Evolutionary conservation across 441 rosid species (phyloP).

Genomic region (Breynia disticha): DNA sequence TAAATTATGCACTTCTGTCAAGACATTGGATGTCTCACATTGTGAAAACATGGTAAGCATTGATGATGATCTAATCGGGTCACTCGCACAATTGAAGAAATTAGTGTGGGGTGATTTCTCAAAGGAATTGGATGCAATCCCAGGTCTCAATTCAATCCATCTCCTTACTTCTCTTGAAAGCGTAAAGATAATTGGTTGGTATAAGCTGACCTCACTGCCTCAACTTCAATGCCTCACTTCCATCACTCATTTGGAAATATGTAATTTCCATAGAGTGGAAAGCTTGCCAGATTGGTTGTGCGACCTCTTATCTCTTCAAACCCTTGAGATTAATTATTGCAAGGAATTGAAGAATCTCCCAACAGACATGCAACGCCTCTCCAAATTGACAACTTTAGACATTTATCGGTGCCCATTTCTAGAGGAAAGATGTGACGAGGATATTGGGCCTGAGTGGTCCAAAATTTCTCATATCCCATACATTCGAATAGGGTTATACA

Average conservation of each 20-base stretch:
- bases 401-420: not conserved
- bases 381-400: not conserved
- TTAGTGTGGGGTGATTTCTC: conserved; percentile 9
- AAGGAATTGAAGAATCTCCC: conserved; percentile 12
- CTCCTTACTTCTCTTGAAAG: conserved; percentile 11
- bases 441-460: not conserved
- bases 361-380: not conserved
- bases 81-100: conserved; percentile 13
- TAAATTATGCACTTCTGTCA: not conserved
- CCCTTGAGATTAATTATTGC: not conserved
- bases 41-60: not conserved
- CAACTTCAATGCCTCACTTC: conserved; percentile 18
- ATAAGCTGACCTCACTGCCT: conserved; percentile 14
- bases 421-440: not conserved
- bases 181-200: conserved; percentile 6
- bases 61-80: not conserved
- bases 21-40: not conserved
- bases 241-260: conserved; percentile 6
- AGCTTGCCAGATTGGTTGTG: conserved; percentile 26
- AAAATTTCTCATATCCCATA: not conserved
- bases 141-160: conserved; percentile 12
- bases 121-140: conserved; percentile 14
- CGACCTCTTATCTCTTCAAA: conserved; percentile 14
- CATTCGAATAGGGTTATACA: not conserved
- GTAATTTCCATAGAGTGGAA: conserved; percentile 7